Evolutionary conservation across 176 grass and related monocot genomes (phyloP).

Genomic region (Calamus simplicifolius): DNA sequence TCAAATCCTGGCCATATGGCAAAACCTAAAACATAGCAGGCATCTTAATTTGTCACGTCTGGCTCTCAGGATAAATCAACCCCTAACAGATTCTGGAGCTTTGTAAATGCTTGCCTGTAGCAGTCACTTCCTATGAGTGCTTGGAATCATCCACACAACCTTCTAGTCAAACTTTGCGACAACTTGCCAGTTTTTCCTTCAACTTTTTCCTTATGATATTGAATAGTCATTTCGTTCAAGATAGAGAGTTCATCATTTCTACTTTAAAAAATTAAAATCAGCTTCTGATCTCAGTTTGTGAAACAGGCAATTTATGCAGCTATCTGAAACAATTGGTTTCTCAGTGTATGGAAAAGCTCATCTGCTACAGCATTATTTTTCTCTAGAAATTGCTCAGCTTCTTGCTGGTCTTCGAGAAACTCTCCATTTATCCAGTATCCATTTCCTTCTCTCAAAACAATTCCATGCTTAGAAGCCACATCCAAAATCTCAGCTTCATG

Average conservation of each 20-base stretch:
- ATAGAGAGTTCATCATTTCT: background rate
- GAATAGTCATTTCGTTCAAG: too few species aligned
- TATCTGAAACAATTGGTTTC: conserved; percentile 41
- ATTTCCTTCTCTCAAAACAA: conserved; percentile 47
- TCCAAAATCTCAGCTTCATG: conserved; percentile 72
- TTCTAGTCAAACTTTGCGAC: too few species aligned
- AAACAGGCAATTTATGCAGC: conserved; percentile 7
- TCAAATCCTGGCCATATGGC: too few species aligned
- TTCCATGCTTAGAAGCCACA: conserved; percentile 47
- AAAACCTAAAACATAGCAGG: too few species aligned
- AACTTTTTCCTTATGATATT: too few species aligned
- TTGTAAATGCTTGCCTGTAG: too few species aligned
- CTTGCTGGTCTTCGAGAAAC: conserved; percentile 34
- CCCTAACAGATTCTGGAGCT: too few species aligned
- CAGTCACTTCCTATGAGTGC: too few species aligned
- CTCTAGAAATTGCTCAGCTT: conserved; percentile 58
- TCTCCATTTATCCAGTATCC: conserved; percentile 76
- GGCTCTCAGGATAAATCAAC: too few species aligned
- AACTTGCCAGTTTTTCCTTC: too few species aligned
- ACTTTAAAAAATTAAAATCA: background rate
- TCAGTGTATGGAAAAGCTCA: conserved; percentile 43
- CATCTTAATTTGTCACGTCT: too few species aligned
- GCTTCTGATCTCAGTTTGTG: background rate
- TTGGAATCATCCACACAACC: too few species aligned
- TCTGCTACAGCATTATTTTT: conserved; percentile 38